Base-by-base conservation (phyloP, 2,329 filamentous ascomycete species). In the Stachybotrys echinatus region DNA sequence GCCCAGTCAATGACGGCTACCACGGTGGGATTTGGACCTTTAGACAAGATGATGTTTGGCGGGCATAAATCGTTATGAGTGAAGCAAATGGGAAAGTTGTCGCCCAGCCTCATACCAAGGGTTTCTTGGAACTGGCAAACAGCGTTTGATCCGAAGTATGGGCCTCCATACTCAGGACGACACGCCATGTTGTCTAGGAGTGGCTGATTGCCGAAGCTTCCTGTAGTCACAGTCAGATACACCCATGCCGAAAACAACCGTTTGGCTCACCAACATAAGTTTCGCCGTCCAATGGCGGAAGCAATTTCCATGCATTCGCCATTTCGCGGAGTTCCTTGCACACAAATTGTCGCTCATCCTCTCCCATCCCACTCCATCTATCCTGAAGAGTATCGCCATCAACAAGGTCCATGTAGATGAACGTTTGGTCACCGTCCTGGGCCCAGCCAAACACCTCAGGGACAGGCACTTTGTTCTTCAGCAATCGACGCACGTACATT, bases 371-470 rank as follows among this genome's bases (percentile, higher is more conserved):
- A 8, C 37, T 5, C 48, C 57, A 62, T 40, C 52, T 53, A 7
- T 39, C 27, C 50, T 60, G 49, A 50, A 64, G 40, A 18, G 55
- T 60, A 12, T 51, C 49, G 5, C 59, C 60, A 12, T 55, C 20
- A 6, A 62, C 39, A 3, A 61, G 45, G 19, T 52, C 45, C 59
- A 63, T 64, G 34, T 61, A 64, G 6, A 63, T 56, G 31, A 62
- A 64, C 47, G 1, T 56, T 58, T 61, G 54, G 3, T 43, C 45
- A 20, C 44, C 48, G 37, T 57, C 51, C 45, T 51, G 54, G 37
- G 23, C 31, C 58, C 56, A 62, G 8, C 53, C 58, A 27, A 58
- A 63, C 70, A 84, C 70, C 42, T 62, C 59, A 6, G 60, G 57
- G 7, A 60, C 47, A 4, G 56, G 55, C 1, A 62, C 55, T 18